Base-by-base conservation (phyloP, 2,329 filamentous ascomycete genomes). In the Calonectria crousiana region DNA sequence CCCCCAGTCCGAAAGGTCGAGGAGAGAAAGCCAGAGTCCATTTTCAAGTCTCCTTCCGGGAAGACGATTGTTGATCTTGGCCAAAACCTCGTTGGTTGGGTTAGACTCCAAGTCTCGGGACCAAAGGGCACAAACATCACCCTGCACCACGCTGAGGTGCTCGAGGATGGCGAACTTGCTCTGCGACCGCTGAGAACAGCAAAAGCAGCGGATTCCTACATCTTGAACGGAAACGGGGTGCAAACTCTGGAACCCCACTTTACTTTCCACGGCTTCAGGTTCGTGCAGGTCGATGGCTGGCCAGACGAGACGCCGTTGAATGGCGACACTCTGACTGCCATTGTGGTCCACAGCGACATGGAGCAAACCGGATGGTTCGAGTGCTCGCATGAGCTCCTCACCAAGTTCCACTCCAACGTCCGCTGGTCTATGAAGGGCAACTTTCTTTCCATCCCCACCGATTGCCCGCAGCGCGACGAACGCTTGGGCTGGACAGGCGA, bases 341-440 rank as follows among this genome's bases (percentile, higher is more conserved):
- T 85, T 0, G 83, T 86, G 0, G 80, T 91, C 6, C 88, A 91
- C 75, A 89, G 87, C 0, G 90, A 92, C 71, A 86, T 92, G 83
- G 80, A 84, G 65, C 84, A 86, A 14, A 89, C 83, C 0, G 89
- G 90, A 0, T 84, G 79, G 71, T 91, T 92, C 64, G 79, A 85
- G 11, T 91, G 88, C 71, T 92, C 90, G 0, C 81, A 92, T 62
- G 60, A 77, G 0, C 81, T 87, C 4, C 75, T 92, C 32, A 92
- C 91, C 76, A 83, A 88, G 58, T 85, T 93, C 6, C 88, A 92
- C 75, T 69, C 85, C 1, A 92, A 92, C 69, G 85, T 89, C 0
- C 75, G 82, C 23, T 92, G 90, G 90, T 87, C 86, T 14, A 90
- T 91, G 87, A 85, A 86, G 34, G 89, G 89, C 4, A 92, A 92